Conservation (phyloP, 352 stramenopile species). For the Pseudoperonospora humuli region DNA sequence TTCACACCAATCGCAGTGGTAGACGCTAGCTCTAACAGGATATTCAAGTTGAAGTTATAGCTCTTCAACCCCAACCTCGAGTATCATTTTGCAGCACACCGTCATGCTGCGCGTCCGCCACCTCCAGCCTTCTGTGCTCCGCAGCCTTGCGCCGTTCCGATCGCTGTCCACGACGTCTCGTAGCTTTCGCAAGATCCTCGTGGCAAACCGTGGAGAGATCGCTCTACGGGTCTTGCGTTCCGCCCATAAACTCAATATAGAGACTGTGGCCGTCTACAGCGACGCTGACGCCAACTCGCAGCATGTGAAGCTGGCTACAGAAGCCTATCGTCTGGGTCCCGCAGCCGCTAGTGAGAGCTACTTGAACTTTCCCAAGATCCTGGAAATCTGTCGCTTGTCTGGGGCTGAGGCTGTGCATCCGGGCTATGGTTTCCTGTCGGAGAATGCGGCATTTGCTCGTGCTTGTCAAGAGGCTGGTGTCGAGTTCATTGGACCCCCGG, state of each 20-base stretch:
- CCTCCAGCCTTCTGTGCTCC: slow-evolving; percentile 1
- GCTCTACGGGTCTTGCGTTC: slow-evolving; percentile 81
- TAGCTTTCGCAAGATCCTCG: slow-evolving; percentile 85
- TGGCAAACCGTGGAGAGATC: slow-evolving; percentile 90
- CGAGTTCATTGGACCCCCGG: slow-evolving; percentile 87
- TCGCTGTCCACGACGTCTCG: slow-evolving; percentile 21
- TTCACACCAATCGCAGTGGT: slow-evolving; percentile 2
- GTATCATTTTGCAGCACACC: slow-evolving; percentile 10
- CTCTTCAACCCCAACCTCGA: slow-evolving; percentile 6
- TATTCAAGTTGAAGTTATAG: slow-evolving; percentile 8
- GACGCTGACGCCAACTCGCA: slow-evolving; percentile 79
- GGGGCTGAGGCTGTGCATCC: slow-evolving; percentile 83
- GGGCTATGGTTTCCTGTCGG: slow-evolving; percentile 88
- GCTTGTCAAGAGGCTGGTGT: slow-evolving; percentile 64
- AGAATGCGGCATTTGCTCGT: slow-evolving; percentile 76
- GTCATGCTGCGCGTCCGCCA: slow-evolving; percentile 19
- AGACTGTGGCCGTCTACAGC: slow-evolving; percentile 88
- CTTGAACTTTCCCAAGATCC: slow-evolving; percentile 68
- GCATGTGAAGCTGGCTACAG: slow-evolving; percentile 65
- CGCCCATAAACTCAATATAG: slow-evolving; percentile 79
- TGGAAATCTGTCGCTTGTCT: slow-evolving; percentile 52
- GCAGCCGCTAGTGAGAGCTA: slow-evolving; percentile 70
- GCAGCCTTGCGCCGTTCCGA: not conserved
- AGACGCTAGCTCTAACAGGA: not conserved
- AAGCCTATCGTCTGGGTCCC: slow-evolving; percentile 64